Conservation (phyloP, 345 rosid species). For the Laguncularia racemosa region DNA sequence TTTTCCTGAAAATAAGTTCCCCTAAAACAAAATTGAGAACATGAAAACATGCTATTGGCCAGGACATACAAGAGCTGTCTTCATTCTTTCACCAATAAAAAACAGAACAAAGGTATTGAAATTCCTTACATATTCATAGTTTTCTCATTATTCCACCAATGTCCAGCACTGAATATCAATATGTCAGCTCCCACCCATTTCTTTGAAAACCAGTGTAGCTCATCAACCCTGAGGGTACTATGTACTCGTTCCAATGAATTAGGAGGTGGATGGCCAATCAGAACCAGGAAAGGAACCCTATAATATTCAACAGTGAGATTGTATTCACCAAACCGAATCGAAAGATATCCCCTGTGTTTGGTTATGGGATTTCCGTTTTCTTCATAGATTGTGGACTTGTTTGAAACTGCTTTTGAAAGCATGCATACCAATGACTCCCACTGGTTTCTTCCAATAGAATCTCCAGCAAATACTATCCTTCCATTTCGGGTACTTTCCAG, state of each 20-base stretch:
- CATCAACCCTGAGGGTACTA: slow-evolving; percentile 46
- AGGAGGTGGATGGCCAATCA: slow-evolving; percentile 45
- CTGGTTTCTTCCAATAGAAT: slow-evolving; percentile 84
- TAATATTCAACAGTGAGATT: slow-evolving; percentile 77
- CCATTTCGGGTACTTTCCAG: slow-evolving; percentile 66
- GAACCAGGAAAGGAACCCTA: slow-evolving; percentile 64
- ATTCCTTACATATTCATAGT: slow-evolving; percentile 20
- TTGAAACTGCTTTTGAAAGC: slow-evolving; percentile 48
- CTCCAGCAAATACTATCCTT: slow-evolving; percentile 80
- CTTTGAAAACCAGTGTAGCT: slow-evolving; percentile 54
- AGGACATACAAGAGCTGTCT: background rate
- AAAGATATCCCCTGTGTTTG: slow-evolving; percentile 84
- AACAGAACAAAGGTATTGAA: background rate
- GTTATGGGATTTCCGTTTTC: slow-evolving; percentile 57
- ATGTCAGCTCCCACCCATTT: slow-evolving; percentile 68
- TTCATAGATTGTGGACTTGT: slow-evolving; percentile 60
- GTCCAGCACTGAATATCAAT: slow-evolving; percentile 68
- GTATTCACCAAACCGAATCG: slow-evolving; percentile 57
- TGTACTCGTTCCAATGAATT: slow-evolving; percentile 30
- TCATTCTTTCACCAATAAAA: background rate
- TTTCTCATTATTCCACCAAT: slow-evolving; percentile 82
- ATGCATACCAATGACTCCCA: slow-evolving; percentile 89
- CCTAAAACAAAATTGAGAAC: slow-evolving; percentile 22
- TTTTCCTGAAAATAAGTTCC: slow-evolving; percentile 64
- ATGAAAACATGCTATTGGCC: background rate